Conservation (phyloP, 2,329 filamentous ascomycete species). For the Fonsecaea erecta region DNA sequence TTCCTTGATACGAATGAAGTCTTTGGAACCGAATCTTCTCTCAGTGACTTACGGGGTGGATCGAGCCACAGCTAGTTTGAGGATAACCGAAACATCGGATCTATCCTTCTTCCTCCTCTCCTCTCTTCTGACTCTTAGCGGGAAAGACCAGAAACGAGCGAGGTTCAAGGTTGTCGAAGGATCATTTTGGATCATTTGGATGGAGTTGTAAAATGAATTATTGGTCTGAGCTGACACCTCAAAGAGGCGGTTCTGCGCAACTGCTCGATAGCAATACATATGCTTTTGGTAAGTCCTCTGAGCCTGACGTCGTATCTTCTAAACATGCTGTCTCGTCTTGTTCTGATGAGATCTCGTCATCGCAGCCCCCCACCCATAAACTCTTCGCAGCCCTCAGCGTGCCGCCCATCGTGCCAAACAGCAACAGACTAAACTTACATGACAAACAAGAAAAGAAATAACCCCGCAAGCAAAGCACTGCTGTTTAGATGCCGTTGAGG, state of each 20-base stretch:
- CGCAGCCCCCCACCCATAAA: background rate
- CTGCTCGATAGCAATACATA: background rate
- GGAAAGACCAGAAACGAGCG: background rate
- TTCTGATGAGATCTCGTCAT: background rate
- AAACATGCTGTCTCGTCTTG: background rate
- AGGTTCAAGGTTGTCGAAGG: background rate
- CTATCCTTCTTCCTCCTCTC: no score
- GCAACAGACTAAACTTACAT: background rate
- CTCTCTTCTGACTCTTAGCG: background rate
- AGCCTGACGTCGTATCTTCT: background rate
- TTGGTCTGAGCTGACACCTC: background rate
- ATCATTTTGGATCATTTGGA: no score
- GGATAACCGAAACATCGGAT: no score
- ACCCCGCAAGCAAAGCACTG: background rate
- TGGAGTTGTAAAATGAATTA: background rate
- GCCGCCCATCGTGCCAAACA: background rate
- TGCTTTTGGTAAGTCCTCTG: background rate
- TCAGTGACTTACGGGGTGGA: no score
- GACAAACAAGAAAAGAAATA: background rate
- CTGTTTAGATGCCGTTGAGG: constrained; percentile 25
- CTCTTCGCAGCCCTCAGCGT: background rate
- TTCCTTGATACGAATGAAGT: no score
- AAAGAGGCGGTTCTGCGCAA: background rate
- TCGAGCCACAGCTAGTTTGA: no score
- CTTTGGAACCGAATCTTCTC: no score